phyloP scores from a whole-genome alignment of 768 basidiomycete species.

The Auriculariales sp. region DNA sequence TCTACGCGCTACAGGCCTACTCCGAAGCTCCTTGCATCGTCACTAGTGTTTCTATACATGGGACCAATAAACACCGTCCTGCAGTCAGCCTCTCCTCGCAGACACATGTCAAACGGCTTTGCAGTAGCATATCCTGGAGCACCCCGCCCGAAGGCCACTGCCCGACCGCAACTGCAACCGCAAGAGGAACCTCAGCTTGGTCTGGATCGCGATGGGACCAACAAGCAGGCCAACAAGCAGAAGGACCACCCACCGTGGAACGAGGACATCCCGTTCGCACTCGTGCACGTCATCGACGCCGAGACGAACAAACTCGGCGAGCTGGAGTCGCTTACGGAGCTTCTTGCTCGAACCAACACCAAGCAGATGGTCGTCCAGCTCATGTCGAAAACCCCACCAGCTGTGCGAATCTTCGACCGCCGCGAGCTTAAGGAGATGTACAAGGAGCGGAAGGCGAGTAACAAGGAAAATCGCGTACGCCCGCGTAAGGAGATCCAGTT shows the following conservation, averaged over 20 bases:
- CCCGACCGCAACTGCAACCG: no score
- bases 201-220: no score
- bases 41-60: no score
- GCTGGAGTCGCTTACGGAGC: slow-evolving; percentile 19
- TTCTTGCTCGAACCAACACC: slow-evolving; percentile 32
- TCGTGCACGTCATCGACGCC: slow-evolving; percentile 35
- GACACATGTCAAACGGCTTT: no score
- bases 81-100: no score
- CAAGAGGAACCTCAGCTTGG: no score
- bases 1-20: no score
- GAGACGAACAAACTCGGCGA: slow-evolving; percentile 24
- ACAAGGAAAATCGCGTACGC: slow-evolving; percentile 17
- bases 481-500: slow-evolving; percentile 56
- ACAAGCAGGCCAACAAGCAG: not conserved
- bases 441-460: slow-evolving; percentile 22
- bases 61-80: no score
- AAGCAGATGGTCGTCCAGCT: slow-evolving; percentile 42
- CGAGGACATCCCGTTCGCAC: slow-evolving; percentile 25
- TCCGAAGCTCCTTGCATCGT: no score
- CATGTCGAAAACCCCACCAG: slow-evolving; percentile 28
- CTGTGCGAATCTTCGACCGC: slow-evolving; percentile 44
- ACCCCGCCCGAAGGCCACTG: no score
- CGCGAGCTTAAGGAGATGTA: slow-evolving; percentile 25
- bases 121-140: no score
- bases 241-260: slow-evolving; percentile 11